Conservation (phyloP, 805 yeast genomes). For the Teunomyces barrocoloradensis region DNA sequence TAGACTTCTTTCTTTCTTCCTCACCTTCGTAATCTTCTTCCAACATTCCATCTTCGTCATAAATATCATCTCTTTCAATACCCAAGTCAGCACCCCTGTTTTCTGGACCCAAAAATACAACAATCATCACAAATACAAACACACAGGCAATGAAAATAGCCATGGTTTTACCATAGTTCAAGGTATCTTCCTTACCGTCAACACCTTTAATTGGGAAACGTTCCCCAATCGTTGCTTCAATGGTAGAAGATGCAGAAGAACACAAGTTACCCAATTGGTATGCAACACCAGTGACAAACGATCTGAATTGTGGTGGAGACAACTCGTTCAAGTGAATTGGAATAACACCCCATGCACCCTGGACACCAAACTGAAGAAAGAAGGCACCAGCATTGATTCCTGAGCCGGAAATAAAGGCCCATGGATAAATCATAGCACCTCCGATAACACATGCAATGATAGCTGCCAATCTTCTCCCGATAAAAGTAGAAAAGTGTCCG, state of each 20-base stretch:
- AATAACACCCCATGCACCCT: slow-evolving; percentile 69
- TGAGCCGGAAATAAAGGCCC: slow-evolving; percentile 28
- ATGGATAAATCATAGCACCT: slow-evolving; percentile 42
- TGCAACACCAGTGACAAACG: slow-evolving; percentile 61
- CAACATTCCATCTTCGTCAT: slow-evolving; percentile 7
- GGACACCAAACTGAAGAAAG: slow-evolving; percentile 61
- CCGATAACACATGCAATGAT: slow-evolving; percentile 32
- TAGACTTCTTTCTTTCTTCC: slow-evolving; percentile 3
- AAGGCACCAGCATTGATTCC: slow-evolving; percentile 60
- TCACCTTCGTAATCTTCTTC: slow-evolving; percentile 5
- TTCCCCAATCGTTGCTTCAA: slow-evolving; percentile 62
- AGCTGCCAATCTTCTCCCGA: slow-evolving; percentile 37
- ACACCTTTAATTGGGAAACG: slow-evolving; percentile 32
- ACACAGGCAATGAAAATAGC: slow-evolving; percentile 66
- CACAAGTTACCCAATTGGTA: slow-evolving; percentile 70
- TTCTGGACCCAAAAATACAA: slow-evolving; percentile 62
- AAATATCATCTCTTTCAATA: slow-evolving; percentile 14
- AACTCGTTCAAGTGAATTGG: slow-evolving; percentile 63
- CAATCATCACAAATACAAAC: slow-evolving; percentile 48
- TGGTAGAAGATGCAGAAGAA: slow-evolving; percentile 67
- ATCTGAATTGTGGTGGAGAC: slow-evolving; percentile 60
- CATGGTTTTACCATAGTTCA: slow-evolving; percentile 61
- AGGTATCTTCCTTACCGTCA: slow-evolving; percentile 14
- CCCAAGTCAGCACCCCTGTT: slow-evolving; percentile 27
- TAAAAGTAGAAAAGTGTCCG: slow-evolving; percentile 39